Evolutionary conservation across 2,329 filamentous ascomycete genomes (phyloP), one percentile per base, ranked within the genome.

Genomic region (Apiospora marii): DNA sequence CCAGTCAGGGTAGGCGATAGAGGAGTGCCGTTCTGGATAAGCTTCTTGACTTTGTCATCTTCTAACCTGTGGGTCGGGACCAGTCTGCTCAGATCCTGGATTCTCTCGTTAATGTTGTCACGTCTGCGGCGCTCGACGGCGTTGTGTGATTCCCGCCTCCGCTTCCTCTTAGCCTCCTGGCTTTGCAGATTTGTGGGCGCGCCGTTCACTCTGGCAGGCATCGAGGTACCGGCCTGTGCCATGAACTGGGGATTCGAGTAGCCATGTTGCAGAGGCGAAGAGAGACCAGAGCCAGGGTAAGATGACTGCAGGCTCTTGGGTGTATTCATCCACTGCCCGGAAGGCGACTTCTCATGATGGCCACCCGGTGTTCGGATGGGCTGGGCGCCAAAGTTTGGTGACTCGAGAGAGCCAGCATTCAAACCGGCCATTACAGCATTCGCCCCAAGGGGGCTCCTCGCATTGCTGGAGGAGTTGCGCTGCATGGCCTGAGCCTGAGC

Each of bases 81-180:
- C 24, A 99, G 89, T 78, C 95, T 94, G 79, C 96, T 98, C 10
- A 99, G 89, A 80, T 99, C 96, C 80, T 98, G 96, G 75, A 99
- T 99, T 61, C 96, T 92, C 83, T 99, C 96, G 78, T 99, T 99
- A 87, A 99, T 99, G 81, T 98, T 98, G 85, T 98, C 96, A 74
- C 96, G 91, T 74, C 96, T 92, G 70, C 96, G 92, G 72, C 96
- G 94, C 85, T 99, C 96, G 14, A 99, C 96, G 51, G 97, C 88
- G 81, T 99, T 98, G 85, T 99, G 96, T 0, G 96, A 98, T 80
- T 98, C 96, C 51, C 96, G 90, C 73, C 96, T 91, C 74, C 95
- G 90, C 82, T 96, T 94, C 77, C 95, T 91, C 89, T 98, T 98
- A 79, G 95, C 95, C 81, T 98, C 96, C 79, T 98, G 95, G 0